Conservation (phyloP, 1,284 basidiomycete species). For the Sporisorium sorghi region DNA sequence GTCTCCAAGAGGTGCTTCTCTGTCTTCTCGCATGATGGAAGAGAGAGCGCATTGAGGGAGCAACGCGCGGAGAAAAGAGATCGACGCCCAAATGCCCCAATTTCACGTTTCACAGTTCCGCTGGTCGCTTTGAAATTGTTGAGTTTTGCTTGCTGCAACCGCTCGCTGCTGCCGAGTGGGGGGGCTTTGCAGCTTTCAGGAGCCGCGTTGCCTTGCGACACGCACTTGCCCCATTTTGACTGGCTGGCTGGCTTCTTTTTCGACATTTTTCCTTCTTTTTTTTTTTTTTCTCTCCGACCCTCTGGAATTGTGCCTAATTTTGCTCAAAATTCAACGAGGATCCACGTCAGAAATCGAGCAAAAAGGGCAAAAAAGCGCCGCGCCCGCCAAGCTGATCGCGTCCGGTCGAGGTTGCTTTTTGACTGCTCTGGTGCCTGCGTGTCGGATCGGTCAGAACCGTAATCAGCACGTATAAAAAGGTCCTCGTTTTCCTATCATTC, state of each 20-base stretch:
- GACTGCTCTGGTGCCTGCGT: constrained; percentile 3
- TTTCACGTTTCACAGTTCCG: constrained; percentile 4
- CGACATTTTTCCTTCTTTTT: not conserved
- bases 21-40: too few species aligned
- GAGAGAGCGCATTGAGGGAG: not conserved
- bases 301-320: constrained; percentile 9
- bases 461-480: not conserved
- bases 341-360: constrained; percentile 6
- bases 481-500: not conserved
- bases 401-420: not conserved
- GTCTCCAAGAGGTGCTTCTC: too few species aligned
- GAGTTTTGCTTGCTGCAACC: not conserved
- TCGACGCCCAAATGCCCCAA: not conserved
- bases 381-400: not conserved
- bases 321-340: not conserved
- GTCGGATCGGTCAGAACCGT: not conserved
- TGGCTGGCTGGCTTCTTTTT: not conserved
- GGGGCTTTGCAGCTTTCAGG: not conserved
- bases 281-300: constrained; percentile 1
- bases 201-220: constrained; percentile 1
- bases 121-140: not conserved
- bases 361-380: not conserved
- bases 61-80: not conserved
- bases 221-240: too few species aligned
- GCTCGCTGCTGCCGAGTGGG: too few species aligned